Base-by-base conservation (phyloP, 805 yeast species). In the Monosporozyma servazzii region DNA sequence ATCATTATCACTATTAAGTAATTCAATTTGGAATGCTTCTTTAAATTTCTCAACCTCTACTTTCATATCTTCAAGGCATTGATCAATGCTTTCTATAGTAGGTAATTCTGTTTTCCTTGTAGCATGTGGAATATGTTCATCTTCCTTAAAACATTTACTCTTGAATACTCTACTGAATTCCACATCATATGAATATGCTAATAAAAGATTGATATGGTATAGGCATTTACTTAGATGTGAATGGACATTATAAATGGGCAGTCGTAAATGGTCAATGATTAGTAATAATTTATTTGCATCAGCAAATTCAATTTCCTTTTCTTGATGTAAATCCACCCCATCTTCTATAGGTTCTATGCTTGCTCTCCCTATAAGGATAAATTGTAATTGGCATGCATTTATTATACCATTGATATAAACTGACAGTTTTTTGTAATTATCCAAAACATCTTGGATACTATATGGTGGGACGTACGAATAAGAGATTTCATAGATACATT, bases 331-430 rank as follows among this genome's bases (percentile, higher is more conserved):
- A 21, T 54, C 50, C 49, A 61, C 51, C 25, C 51, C 43, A 39
- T 53, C 52, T 25, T 54, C 61, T 49, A 53, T 57, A 8, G 48
- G 17, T 30, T 40, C 44, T n/a, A 25, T 43, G 5, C 7, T 31
- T 20, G 40, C 48, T 29, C 63, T 58, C 5, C 67, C 69, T 4
- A 73, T 52, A 10, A 72, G 54, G 1, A 74, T 63, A 42, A 69
- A 73, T 54, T 75, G 74, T 15, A 75, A 58, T 51, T 77, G 79
- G 47, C 78, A 75, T 0, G 80, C 75, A 51, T 76, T 77, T 5
- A 75, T 66, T 25, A 76, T 53, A 2, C 78, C 79, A 57, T 67
- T 71, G 0, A 71, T 57, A 45, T 66, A 68, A 37, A 68, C 66
- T 4, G 68, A 54, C 9, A 72, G 60, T 1, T 65, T 56, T 29